Evolutionary conservation across 371 early-diverging fungal species (phyloP), one percentile per base, ranked within the genome.

Genomic region (Rhizopus stolonifer): DNA sequence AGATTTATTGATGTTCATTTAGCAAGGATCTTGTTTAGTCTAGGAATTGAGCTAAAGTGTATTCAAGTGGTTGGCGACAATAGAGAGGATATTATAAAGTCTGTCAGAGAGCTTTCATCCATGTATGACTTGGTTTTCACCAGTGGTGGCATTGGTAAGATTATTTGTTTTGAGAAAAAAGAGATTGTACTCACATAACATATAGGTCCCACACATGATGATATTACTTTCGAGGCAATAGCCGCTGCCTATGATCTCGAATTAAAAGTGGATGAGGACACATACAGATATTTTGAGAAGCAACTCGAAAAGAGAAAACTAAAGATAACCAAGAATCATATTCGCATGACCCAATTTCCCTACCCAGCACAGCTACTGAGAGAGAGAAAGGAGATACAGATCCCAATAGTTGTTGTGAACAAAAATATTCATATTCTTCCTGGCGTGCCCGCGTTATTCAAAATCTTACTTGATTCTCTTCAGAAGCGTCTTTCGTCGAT

Each of bases 181-280:
- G 24, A 22, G n/a, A 13, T 49, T 34, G 17, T 42, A n/a, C 17
- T 39, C 13, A 45, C 32, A n/a, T 26, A 9, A 47, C 40, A 11
- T n/a, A n/a, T 42, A 74, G 75, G 77, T 2, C 77, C 84, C 2
- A 86, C 89, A 1, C 82, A 84, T 51, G 85, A 85, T 54, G 84
- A 88, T 57, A 83, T 89, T 25, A 88, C 86, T 0, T 89, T 88
- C 56, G 70, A 56, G 25, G 68, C 88, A 1, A 69, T 90, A 26
- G 88, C 87, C n/a, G 48, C 60, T 31, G 86, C 89, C 2, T 89
- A 77, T 58, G 60, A 63, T 40, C 56, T 69, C 18, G 31, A 54
- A 5, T 59, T 90, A 32, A 58, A 54, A 31, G 36, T 75, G 48
- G 85, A 88, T 47, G 21, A 65, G 7, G 58, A 44, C 2, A 88